phyloP scores from a whole-genome alignment of 441 rosid genomes.

The Pelargonium fulgidum region DNA sequence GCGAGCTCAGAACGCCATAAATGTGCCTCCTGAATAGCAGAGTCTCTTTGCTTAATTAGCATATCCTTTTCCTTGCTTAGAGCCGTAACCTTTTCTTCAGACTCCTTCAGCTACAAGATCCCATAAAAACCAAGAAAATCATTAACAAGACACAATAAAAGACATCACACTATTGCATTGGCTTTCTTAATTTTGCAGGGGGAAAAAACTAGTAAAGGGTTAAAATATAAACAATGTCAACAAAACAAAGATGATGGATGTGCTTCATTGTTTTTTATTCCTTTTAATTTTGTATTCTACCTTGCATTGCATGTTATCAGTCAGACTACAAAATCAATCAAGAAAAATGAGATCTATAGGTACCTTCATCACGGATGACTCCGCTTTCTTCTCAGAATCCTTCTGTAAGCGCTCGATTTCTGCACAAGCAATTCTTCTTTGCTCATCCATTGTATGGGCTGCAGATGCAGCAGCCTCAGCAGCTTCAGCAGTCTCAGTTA shows the following conservation, averaged over 20 bases:
- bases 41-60: conserved; percentile 69
- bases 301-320: too few species aligned
- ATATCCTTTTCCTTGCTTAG: conserved; percentile 69
- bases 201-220: too few species aligned
- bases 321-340: too few species aligned
- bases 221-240: too few species aligned
- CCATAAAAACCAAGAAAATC: too few species aligned
- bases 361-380: conserved; percentile 53
- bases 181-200: too few species aligned
- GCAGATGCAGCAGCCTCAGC: conserved; percentile 95
- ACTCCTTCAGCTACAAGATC: conserved; percentile 53
- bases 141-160: too few species aligned
- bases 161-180: too few species aligned
- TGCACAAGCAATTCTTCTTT: conserved; percentile 60
- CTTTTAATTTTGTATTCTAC: too few species aligned
- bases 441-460: conserved; percentile 90
- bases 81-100: conserved; percentile 48
- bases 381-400: conserved; percentile 50
- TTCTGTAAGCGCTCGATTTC: conserved; percentile 64
- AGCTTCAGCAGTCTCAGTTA: conserved; percentile 96
- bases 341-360: conserved; percentile 14
- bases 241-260: too few species aligned
- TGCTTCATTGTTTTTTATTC: too few species aligned
- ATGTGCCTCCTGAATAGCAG: conserved; percentile 77
- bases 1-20: conserved; percentile 93